Percentiles rank a stretch among this genome's conserved stretches.
Conservation (phyloP, 2,329 filamentous ascomycete species). For the Colletotrichum tanaceti region DNA sequence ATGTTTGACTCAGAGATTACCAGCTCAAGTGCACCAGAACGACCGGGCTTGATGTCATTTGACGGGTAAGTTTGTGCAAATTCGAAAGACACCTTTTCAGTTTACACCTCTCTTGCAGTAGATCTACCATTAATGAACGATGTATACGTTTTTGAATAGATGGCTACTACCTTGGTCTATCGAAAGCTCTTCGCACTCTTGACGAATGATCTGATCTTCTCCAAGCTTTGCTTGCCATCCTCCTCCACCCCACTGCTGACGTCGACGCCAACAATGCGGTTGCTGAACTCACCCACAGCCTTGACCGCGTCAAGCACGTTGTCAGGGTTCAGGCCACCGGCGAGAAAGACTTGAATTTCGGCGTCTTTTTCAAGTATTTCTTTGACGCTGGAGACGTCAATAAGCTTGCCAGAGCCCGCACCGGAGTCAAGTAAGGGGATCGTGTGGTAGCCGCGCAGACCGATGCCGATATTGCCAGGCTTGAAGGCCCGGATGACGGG, state of each 20-base stretch:
- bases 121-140: background rate
- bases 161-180: slow-evolving; percentile 46
- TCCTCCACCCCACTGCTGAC: slow-evolving; percentile 95
- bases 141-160: background rate
- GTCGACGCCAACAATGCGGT: slow-evolving; percentile 83
- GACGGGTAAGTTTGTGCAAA: background rate
- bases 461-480: slow-evolving; percentile 78
- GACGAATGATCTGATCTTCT: slow-evolving; percentile 85
- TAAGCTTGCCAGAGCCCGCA: slow-evolving; percentile 80
- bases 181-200: slow-evolving; percentile 74
- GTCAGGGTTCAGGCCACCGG: slow-evolving; percentile 83
- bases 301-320: slow-evolving; percentile 79
- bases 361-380: slow-evolving; percentile 73
- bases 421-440: slow-evolving; percentile 90
- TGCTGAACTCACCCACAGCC: slow-evolving; percentile 66
- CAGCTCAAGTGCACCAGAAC: background rate
- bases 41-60: background rate
- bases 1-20: too few relatives aligned
- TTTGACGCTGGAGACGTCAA: slow-evolving; percentile 79
- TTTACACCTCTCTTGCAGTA: background rate
- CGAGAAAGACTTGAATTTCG: slow-evolving; percentile 81
- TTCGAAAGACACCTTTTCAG: background rate
- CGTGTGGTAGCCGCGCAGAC: slow-evolving; percentile 81
- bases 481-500: slow-evolving; percentile 90
- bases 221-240: slow-evolving; percentile 81